These are phyloP conservation scores for Ochetophila trinervis DNA, from an alignment of 306 rosid species.

Conservation along the genomic window DNA sequence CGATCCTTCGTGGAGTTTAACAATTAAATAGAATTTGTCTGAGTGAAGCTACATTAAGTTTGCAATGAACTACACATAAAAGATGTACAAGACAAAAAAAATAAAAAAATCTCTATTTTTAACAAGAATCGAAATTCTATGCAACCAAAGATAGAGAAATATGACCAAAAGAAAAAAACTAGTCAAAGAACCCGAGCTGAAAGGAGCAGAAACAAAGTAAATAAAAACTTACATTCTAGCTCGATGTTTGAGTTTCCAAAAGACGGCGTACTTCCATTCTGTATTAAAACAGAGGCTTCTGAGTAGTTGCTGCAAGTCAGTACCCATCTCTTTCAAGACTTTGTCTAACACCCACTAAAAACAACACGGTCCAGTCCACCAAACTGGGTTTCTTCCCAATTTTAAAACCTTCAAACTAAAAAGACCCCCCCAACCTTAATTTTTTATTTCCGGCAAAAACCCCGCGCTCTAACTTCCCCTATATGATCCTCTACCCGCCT, in stretches of 20 bases:
- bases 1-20: too few relatives aligned
- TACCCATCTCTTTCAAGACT: conserved; percentile 49
- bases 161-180: not conserved
- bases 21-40: too few relatives aligned
- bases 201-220: not conserved
- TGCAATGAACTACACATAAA: too few relatives aligned
- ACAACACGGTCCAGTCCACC: not conserved
- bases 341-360: conserved; percentile 35
- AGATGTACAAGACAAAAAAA: not conserved
- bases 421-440: conserved; percentile 10
- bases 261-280: conserved; percentile 91
- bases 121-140: not conserved
- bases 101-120: not conserved
- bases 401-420: conserved; percentile 7
- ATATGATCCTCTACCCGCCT: conserved; percentile 99
- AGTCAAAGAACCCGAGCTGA: not conserved
- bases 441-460: too few relatives aligned
- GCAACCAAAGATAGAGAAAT: not conserved
- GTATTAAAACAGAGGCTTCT: conserved; percentile 77
- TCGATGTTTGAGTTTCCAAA: conserved; percentile 88
- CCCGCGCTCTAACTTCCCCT: conserved; percentile 77
- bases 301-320: conserved; percentile 60
- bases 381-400: not conserved
- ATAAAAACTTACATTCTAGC: conserved; percentile 62
- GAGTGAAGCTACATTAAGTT: too few relatives aligned